Base-by-base conservation (phyloP, 305 asterid species). In the Fraxinus greggii region DNA sequence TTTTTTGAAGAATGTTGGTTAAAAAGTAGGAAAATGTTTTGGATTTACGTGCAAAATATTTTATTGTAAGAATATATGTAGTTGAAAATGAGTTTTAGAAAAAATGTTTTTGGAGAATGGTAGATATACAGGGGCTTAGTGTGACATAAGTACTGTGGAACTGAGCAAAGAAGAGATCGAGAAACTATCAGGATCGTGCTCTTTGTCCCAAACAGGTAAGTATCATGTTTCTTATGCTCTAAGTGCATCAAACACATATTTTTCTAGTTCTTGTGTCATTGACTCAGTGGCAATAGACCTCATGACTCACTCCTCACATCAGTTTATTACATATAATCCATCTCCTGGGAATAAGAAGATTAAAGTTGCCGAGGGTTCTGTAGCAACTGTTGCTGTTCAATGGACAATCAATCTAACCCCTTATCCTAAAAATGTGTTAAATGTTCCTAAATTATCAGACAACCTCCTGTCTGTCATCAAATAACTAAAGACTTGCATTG, bases 271-370 rank as follows among this genome's bases (percentile, higher is more conserved):
- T 12, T 28, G 56, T 59, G n/a, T 76, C 1, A 45, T 42, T 4
- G 72, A 76, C n/a, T 78, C 24, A 1, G 65, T 73, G n/a, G 73
- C 79, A 0, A 82, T 82, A 1, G 45, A 82, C 21, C 78, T 65
- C 29, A 76, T 45, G 73, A 12, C 70, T 8, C 17, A 45, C 33
- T 63, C 31, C 12, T 7, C 28, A 2, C 63, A 65, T 17, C n/a
- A 4, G 0, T 76, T 76, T 23, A 13, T 15, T 6, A 23, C 78
- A 38, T 28, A 35, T 54, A 51, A 32, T 4, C 78, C 59, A 3
- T 67, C 73, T 2, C 73, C 73, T 38, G 21, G 81, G 10, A 29
- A 51, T 77, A 67, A 23, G 19, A 77, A 77, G 54, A 51, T 78
- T 12, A 51, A 21, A 19, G 42, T 26, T 13, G 19, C 54, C 0